A percentile compares a stretch with the other conserved stretches of the same genome.
Evolutionary conservation across 2,329 filamentous ascomycete genomes (phyloP).

Genomic region (Alternaria brassicicola): DNA sequence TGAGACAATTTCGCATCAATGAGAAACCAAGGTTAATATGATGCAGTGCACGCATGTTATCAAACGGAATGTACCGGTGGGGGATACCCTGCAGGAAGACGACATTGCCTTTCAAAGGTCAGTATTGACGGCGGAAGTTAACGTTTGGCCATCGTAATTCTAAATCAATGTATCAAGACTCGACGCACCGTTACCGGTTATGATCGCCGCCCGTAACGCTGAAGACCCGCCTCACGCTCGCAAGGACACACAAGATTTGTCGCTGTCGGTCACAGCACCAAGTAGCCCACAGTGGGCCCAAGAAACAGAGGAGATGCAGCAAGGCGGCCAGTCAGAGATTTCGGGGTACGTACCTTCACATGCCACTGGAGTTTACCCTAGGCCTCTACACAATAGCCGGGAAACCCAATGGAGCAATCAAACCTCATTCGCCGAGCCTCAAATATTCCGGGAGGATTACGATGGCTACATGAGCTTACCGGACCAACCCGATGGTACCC

Average conservation of each 20-base stretch:
- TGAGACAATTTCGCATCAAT: background rate
- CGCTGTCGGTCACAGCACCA: background rate
- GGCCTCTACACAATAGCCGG: background rate
- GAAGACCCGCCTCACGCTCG: background rate
- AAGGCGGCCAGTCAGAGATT: background rate
- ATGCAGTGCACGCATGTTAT: slow-evolving; percentile 4
- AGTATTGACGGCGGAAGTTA: background rate
- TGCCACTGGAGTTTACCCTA: background rate
- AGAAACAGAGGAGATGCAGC: background rate
- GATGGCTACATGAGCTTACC: background rate
- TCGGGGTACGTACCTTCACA: slow-evolving; percentile 1
- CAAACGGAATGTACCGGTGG: background rate
- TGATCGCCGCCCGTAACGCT: background rate
- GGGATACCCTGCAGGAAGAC: background rate
- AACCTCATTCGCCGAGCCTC: background rate
- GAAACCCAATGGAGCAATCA: background rate
- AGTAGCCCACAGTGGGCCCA: background rate
- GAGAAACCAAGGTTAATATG: background rate
- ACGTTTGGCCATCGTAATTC: background rate
- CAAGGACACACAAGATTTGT: background rate
- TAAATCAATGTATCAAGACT: background rate
- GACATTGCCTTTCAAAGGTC: background rate
- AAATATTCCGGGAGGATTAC: background rate
- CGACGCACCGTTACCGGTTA: background rate
- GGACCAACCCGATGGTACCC: background rate